phyloP scores from a whole-genome alignment of 176 grass and related monocot species.

The Musa itinerans region DNA sequence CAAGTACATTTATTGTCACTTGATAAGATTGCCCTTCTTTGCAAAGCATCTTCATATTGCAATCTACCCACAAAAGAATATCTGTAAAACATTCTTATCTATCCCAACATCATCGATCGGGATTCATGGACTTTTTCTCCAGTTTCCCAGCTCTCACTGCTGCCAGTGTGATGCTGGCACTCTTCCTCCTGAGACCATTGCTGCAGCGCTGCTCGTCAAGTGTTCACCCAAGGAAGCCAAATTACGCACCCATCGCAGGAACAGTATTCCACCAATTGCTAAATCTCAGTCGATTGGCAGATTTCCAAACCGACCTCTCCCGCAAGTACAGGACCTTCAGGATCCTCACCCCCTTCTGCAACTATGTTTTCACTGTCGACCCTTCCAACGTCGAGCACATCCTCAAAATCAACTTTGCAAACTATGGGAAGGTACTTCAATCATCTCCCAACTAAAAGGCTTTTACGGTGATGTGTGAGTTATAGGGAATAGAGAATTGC shows the following conservation, averaged over 20 bases:
- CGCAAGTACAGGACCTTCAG: conserved; percentile 11
- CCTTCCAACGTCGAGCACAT: conserved; percentile 15
- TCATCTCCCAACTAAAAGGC: no score
- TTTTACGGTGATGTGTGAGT: neutral
- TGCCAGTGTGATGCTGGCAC: neutral
- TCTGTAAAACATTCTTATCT: no score
- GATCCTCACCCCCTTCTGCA: conserved; percentile 6
- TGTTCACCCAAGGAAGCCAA: neutral
- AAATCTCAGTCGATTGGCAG: neutral
- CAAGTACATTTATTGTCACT: no score
- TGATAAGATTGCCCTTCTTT: no score
- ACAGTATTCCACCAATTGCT: conserved; percentile 6
- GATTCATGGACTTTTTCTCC: neutral
- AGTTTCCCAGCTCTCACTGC: neutral
- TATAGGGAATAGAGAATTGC: neutral
- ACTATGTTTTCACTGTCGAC: conserved; percentile 10
- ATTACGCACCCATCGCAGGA: neutral
- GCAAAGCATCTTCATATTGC: no score
- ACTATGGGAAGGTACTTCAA: conserved; percentile 4
- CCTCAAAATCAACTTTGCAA: conserved; percentile 13
- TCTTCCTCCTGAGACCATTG: neutral
- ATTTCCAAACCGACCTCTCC: conserved; percentile 6
- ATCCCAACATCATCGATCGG: no score
- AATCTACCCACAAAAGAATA: no score
- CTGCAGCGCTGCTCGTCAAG: neutral